Evolutionary conservation across 2,329 filamentous ascomycete species (phyloP).

Genomic region (Diplodia seriata): DNA sequence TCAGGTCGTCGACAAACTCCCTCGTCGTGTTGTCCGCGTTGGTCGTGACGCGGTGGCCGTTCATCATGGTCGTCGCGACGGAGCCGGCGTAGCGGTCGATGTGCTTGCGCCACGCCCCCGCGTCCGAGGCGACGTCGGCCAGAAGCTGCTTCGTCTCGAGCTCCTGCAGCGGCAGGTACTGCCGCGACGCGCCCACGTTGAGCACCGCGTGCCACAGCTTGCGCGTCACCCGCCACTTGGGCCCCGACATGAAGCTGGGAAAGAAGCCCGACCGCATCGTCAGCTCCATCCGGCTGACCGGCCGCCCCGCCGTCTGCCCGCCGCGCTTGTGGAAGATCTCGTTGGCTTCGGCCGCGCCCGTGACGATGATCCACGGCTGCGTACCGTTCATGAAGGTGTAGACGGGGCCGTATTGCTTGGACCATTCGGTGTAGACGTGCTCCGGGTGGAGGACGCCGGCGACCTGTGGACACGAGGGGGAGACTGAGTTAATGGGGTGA

Average conservation of each 20-base stretch:
- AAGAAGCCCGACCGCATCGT: constrained; percentile 6
- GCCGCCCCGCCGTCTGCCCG: constrained; percentile 8
- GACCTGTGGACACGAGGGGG: neutral
- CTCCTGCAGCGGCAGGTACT: constrained; percentile 32
- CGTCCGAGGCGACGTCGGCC: constrained; percentile 1
- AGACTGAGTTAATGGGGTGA: neutral
- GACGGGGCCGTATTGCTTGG: constrained; percentile 59
- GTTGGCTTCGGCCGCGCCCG: constrained; percentile 6
- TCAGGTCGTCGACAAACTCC: constrained; percentile 3
- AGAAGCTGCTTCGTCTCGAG: constrained; percentile 28
- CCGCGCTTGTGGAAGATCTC: constrained; percentile 25
- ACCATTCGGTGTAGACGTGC: constrained; percentile 60
- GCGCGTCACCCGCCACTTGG: constrained; percentile 26
- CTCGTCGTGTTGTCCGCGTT: neutral
- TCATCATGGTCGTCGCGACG: constrained; percentile 25
- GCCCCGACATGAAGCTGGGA: constrained; percentile 7
- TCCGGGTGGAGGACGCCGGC: constrained; percentile 42
- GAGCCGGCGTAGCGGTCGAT: constrained; percentile 11
- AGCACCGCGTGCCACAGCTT: constrained; percentile 32
- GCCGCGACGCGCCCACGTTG: constrained; percentile 23
- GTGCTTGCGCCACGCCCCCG: constrained; percentile 1
- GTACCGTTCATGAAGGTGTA: constrained; percentile 60
- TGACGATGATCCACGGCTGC: constrained; percentile 12
- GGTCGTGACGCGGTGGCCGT: constrained; percentile 1
- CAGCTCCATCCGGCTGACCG: constrained; percentile 7